These are phyloP conservation scores for Massarina eburnea DNA, from an alignment of 2,329 filamentous ascomycete genomes.

Conservation along the genomic window DNA sequence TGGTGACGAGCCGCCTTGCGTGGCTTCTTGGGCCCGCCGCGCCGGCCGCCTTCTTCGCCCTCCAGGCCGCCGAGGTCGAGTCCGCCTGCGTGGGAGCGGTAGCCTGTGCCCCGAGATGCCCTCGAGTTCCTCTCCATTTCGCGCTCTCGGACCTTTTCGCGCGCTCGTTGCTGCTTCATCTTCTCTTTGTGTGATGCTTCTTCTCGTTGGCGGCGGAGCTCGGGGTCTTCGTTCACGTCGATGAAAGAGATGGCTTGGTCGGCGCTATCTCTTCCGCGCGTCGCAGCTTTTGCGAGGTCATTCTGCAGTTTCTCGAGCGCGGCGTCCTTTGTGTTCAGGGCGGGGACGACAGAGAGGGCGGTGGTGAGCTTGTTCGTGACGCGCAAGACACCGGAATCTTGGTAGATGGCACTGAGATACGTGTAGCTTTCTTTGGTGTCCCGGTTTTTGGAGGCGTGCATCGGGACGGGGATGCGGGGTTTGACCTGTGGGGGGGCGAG, in stretches of 20 bases:
- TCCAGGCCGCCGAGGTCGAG: conserved; percentile 61
- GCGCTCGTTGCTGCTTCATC: conserved; percentile 61
- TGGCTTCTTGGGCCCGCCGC: conserved; percentile 29
- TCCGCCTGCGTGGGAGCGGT: conserved; percentile 59
- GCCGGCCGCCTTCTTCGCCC: conserved; percentile 54
- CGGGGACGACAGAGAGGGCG: conserved; percentile 68
- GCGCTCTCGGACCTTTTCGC: conserved; percentile 67
- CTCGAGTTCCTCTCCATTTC: conserved; percentile 60
- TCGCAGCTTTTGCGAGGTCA: conserved; percentile 65
- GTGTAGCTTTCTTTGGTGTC: conserved; percentile 74
- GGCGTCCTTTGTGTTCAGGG: conserved; percentile 68
- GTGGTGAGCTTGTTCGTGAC: conserved; percentile 76
- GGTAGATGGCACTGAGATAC: conserved; percentile 72
- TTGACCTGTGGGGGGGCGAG: conserved; percentile 63
- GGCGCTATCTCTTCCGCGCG: conserved; percentile 47
- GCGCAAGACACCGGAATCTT: conserved; percentile 67
- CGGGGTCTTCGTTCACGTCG: conserved; percentile 71
- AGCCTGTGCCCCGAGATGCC: conserved; percentile 52
- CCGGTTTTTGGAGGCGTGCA: conserved; percentile 39
- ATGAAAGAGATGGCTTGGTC: conserved; percentile 65
- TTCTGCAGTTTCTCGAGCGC: conserved; percentile 69
- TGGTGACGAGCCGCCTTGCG: conserved; percentile 44
- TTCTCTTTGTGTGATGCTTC: conserved; percentile 75
- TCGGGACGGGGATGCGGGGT: conserved; percentile 52
- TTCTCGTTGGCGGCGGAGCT: conserved; percentile 71